Evolutionary conservation across 306 rosid genomes (phyloP).

Genomic region (Corylus avellana): DNA sequence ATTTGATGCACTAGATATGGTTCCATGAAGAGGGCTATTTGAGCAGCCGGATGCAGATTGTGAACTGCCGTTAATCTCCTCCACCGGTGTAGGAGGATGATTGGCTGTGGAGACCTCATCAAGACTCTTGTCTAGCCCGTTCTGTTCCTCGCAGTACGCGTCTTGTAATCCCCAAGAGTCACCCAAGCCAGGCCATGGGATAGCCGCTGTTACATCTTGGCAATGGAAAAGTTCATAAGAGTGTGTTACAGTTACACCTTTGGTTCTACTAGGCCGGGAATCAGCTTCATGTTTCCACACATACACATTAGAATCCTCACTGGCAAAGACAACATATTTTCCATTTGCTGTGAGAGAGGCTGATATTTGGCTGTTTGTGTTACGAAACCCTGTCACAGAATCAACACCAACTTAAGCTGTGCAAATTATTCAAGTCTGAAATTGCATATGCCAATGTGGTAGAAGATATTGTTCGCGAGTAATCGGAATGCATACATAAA

Average conservation of each 20-base stretch:
- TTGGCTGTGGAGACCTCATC: slow-evolving; percentile 68
- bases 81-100: slow-evolving; percentile 97
- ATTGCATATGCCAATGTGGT: slow-evolving; percentile 17
- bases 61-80: slow-evolving; percentile 55
- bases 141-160: slow-evolving; percentile 43
- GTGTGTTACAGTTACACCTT: slow-evolving; percentile 62
- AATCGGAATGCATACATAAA: neutral
- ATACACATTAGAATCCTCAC: slow-evolving; percentile 92
- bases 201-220: slow-evolving; percentile 83
- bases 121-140: slow-evolving; percentile 46
- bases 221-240: slow-evolving; percentile 94
- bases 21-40: slow-evolving; percentile 75
- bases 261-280: slow-evolving; percentile 83
- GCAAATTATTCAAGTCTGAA: slow-evolving; percentile 20
- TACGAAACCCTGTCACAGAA: slow-evolving; percentile 76
- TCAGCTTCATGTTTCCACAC: slow-evolving; percentile 95
- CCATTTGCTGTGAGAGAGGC: slow-evolving; percentile 84
- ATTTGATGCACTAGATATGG: slow-evolving; percentile 79
- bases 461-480: neutral
- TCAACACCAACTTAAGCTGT: slow-evolving; percentile 26
- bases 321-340: slow-evolving; percentile 80
- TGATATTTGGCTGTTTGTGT: slow-evolving; percentile 79
- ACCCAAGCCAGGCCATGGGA: slow-evolving; percentile 91
- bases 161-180: slow-evolving; percentile 69
- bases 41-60: slow-evolving; percentile 53